phyloP scores from a whole-genome alignment of 805 yeast genomes.

The Metschnikowia gruessii region DNA sequence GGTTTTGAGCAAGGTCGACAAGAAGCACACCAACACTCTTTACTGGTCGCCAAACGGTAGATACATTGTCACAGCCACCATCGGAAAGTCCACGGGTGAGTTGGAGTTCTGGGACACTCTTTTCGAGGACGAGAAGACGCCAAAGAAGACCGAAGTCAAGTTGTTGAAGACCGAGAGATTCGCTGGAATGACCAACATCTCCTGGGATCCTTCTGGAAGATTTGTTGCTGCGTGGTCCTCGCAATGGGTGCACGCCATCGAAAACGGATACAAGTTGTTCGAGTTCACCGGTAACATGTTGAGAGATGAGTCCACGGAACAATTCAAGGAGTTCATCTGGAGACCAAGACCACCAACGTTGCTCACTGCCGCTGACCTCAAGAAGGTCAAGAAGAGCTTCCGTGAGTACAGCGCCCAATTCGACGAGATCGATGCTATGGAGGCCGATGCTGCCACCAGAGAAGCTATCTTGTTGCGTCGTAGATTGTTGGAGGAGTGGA shows the following conservation, averaged over 20 bases:
- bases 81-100: constrained; percentile 52
- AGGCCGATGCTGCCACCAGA: constrained; percentile 86
- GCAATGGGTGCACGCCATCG: constrained; percentile 75
- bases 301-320: constrained; percentile 74
- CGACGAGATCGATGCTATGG: constrained; percentile 94
- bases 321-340: constrained; percentile 89
- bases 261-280: constrained; percentile 86
- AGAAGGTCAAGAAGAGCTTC: constrained; percentile 87
- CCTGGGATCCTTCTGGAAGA: constrained; percentile 97
- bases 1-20: constrained; percentile 53
- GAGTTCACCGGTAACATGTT: constrained; percentile 77
- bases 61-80: constrained; percentile 58
- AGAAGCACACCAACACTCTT: constrained; percentile 68
- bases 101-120: constrained; percentile 85
- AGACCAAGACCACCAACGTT: constrained; percentile 91
- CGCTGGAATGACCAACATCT: constrained; percentile 74
- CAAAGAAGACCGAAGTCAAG: constrained; percentile 49
- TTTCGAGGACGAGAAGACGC: constrained; percentile 67
- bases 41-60: constrained; percentile 93
- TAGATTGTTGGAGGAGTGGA: constrained; percentile 82
- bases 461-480: constrained; percentile 85
- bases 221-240: constrained; percentile 87
- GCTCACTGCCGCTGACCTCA: constrained; percentile 73
- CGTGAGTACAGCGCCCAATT: constrained; percentile 88
- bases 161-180: constrained; percentile 61